Evolutionary conservation across 148 eudicot species (phyloP), one percentile per base, ranked within the genome.

Genomic region (Diospyros kaki): DNA sequence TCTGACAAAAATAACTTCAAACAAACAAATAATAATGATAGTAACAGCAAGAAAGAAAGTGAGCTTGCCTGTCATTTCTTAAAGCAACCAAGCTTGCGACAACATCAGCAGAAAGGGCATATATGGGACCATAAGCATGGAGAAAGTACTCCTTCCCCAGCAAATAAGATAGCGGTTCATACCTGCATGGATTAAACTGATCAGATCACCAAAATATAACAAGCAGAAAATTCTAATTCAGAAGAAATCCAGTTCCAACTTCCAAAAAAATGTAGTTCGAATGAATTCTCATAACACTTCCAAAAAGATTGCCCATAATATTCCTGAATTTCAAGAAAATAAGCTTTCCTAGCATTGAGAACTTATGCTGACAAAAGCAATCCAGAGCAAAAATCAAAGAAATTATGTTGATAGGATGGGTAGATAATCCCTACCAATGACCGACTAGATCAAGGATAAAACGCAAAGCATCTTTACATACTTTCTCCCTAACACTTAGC

Each of bases 41-140:
- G 40, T 8, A 59, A 44, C 8, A 65, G 50, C 14, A 13, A 51
- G 14, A 6, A 70, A 72, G 12, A 78, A 68, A 76, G 67, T 43
- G 41, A 73, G 82, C 86, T 87, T 82, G 80, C 97, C 98, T 94
- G 84, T 94, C 82, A 69, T 94, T 92, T 83, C 91, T 88, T 51
- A 94, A 79, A 72, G 96, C 89, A 77, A 81, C 90, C 87, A 94
- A 84, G 82, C 92, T 94, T 80, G 92, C 83, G 56, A 94, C 97
- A 81, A 94, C 98, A 80, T 88, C 89, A 48, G 95, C 89, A 63
- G 98, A 94, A 69, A 94, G 93, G 54, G 98, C 97, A 75, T 94
- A 91, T 66, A 94, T 72, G 55, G 98, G 98, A 83, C 98, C 98
- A 84, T 94, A 94, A 51, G 98, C 98, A 81, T 94, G 98, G 71